Conservation (phyloP, 2,329 filamentous ascomycete genomes). For the Cladorrhinum sp. region DNA sequence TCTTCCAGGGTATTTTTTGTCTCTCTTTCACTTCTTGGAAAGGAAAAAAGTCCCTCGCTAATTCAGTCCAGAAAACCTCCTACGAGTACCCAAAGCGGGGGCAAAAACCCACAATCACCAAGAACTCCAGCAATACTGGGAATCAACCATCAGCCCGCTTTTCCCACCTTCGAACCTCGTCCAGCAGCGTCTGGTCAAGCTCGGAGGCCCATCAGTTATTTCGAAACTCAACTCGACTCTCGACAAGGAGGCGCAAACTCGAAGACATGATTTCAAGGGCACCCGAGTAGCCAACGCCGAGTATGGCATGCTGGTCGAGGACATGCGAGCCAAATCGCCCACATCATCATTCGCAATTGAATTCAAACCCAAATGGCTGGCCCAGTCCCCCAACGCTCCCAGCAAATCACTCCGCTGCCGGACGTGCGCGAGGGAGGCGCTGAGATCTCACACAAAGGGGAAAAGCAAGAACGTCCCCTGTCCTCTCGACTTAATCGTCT, state of each 20-base stretch:
- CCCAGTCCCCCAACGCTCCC: slow-evolving; percentile 72
- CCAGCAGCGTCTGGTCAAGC: slow-evolving; percentile 51
- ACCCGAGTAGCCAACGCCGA: slow-evolving; percentile 54
- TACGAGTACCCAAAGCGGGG: slow-evolving; percentile 60
- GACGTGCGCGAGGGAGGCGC: slow-evolving; percentile 62
- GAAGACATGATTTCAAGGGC: slow-evolving; percentile 43
- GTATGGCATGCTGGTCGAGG: slow-evolving; percentile 68
- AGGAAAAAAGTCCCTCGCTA: not conserved
- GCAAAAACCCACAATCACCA: slow-evolving; percentile 45
- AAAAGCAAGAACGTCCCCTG: slow-evolving; percentile 44
- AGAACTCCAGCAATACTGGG: slow-evolving; percentile 47
- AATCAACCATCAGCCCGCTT: slow-evolving; percentile 51
- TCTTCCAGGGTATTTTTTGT: slow-evolving; percentile 9
- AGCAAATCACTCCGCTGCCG: slow-evolving; percentile 62
- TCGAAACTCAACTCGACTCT: slow-evolving; percentile 53
- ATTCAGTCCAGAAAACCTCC: slow-evolving; percentile 46
- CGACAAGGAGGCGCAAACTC: slow-evolving; percentile 38
- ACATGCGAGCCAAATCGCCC: slow-evolving; percentile 57
- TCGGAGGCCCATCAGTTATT: slow-evolving; percentile 42
- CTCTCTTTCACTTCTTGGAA: not conserved
- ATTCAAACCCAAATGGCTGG: slow-evolving; percentile 84
- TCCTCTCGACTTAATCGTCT: slow-evolving; percentile 57
- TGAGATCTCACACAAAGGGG: slow-evolving; percentile 22
- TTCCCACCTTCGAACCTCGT: slow-evolving; percentile 54
- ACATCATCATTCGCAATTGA: slow-evolving; percentile 53